Evolutionary conservation across 169 alveolate genomes (phyloP).

Genomic region (Eimeria nieschulzi): DNA sequence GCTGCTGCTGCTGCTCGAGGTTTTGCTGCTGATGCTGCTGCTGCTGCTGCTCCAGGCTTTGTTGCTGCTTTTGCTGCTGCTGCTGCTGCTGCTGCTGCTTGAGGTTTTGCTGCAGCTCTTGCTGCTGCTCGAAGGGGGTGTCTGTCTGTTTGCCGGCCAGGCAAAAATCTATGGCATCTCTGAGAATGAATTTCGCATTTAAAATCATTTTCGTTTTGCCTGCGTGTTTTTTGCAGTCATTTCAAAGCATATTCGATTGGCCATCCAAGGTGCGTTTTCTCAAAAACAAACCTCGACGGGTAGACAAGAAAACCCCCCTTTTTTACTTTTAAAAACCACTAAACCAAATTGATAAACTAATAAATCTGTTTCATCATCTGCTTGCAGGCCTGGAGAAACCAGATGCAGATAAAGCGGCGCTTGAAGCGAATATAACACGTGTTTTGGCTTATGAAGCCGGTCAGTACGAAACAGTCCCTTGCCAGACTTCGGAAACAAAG

Average conservation of each 20-base stretch:
- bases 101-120: neutral
- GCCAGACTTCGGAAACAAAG: no score
- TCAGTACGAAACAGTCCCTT: neutral
- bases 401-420: neutral
- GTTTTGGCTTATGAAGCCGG: neutral
- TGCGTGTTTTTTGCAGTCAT: neutral
- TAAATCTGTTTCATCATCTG: neutral
- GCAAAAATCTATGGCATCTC: neutral
- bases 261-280: neutral
- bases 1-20: no score
- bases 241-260: neutral
- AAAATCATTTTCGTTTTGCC: neutral
- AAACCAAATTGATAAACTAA: neutral
- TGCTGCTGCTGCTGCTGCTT: no score
- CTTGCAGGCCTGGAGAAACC: neutral
- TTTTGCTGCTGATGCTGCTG: no score
- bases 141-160: no score
- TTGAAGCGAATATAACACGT: neutral
- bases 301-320: no score
- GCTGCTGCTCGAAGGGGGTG: neutral
- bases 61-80: no score
- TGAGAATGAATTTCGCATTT: neutral
- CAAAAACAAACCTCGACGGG: no score
- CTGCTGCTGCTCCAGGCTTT: no score
- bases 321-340: neutral